Conservation (phyloP, 1,139 yeast species). For the Taphrina flavorubra region DNA sequence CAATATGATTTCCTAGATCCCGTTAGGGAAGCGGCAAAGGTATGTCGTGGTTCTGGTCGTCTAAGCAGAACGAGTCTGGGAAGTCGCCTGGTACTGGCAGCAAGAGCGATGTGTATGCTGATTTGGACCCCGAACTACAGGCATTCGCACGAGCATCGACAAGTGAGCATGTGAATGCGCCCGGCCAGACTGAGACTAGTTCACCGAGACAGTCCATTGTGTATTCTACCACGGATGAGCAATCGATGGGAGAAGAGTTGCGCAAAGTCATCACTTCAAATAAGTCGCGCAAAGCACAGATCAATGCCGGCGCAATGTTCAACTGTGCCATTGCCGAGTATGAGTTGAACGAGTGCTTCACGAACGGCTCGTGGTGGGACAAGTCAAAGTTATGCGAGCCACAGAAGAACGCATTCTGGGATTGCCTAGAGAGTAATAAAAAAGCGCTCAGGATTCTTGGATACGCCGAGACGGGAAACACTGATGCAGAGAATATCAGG, state of each 20-base stretch:
- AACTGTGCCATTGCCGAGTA: constrained; percentile 38
- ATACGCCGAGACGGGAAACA: constrained; percentile 26
- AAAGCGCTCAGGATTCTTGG: constrained; percentile 23
- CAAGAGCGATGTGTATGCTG: constrained; percentile 23
- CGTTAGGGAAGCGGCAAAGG: not conserved
- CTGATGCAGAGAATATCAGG: constrained; percentile 20
- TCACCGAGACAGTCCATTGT: not conserved
- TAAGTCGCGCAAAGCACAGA: constrained; percentile 26
- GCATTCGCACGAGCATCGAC: constrained; percentile 22
- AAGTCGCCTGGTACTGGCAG: not conserved
- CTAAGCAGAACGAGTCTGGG: not conserved
- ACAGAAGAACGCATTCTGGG: constrained; percentile 35
- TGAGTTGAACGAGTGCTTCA: constrained; percentile 35
- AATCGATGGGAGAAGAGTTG: constrained; percentile 10
- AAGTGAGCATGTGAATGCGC: not conserved
- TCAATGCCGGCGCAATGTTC: constrained; percentile 38
- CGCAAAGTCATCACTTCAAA: not conserved
- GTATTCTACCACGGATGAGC: not conserved
- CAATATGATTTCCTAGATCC: no score
- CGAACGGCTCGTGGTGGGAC: constrained; percentile 39
- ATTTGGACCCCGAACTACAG: constrained; percentile 24
- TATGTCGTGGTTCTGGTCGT: constrained; percentile 42
- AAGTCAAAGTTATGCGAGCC: constrained; percentile 31
- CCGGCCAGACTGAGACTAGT: not conserved
- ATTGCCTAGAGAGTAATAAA: constrained; percentile 30